phyloP scores from a whole-genome alignment of 176 grass and related monocot genomes.

The Aegilops umbellulata region DNA sequence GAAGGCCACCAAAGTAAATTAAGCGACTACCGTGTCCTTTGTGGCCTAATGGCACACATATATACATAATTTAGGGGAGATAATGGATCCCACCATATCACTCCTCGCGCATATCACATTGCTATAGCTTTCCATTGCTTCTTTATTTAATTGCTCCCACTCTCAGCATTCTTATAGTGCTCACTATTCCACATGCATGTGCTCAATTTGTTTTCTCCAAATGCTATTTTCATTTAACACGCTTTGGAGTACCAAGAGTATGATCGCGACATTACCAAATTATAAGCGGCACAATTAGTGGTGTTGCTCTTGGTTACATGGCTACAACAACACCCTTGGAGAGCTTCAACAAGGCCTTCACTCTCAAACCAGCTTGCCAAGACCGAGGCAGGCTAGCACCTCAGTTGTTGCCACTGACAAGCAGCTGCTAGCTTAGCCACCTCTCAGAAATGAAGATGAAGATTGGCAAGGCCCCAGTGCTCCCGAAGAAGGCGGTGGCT shows the following conservation, averaged over 20 bases:
- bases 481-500: slow-evolving; percentile 64
- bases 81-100: neutral
- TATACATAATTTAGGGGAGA: too few relatives aligned
- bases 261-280: neutral
- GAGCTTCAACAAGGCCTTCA: neutral
- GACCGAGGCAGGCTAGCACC: neutral
- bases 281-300: neutral
- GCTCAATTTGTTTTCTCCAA: neutral
- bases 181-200: neutral
- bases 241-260: neutral
- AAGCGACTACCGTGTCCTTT: too few relatives aligned
- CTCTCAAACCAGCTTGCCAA: neutral
- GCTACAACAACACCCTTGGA: neutral
- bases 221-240: neutral
- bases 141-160: neutral
- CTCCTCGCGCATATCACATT: neutral
- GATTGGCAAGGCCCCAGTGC: slow-evolving; percentile 48
- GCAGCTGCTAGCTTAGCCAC: neutral
- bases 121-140: neutral
- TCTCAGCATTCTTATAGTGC: neutral
- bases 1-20: too few relatives aligned
- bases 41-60: too few relatives aligned
- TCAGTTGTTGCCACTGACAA: neutral
- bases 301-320: neutral
- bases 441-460: slow-evolving; percentile 35